phyloP scores from a whole-genome alignment of 371 early-diverging fungal species.

The Rhizopus arrhizus region DNA sequence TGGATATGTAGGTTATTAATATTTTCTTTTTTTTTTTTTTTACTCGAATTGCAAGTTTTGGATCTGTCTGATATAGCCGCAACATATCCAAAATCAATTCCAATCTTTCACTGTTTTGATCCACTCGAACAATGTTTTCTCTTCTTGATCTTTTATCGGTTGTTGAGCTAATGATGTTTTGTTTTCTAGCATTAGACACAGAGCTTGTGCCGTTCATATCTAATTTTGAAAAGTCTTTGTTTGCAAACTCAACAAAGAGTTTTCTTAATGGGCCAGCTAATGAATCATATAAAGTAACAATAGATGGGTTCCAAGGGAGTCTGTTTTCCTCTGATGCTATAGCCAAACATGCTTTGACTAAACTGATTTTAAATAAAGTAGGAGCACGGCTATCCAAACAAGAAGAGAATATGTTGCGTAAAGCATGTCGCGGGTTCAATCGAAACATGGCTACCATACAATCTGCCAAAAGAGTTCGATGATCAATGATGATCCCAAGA shows the following conservation, averaged over 20 bases:
- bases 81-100: constrained; percentile 78
- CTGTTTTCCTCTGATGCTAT: constrained; percentile 72
- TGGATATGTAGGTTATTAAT: not conserved
- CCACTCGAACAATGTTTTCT: constrained; percentile 39
- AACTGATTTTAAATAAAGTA: constrained; percentile 69
- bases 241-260: constrained; percentile 66
- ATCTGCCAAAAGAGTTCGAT: constrained; percentile 67
- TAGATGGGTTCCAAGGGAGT: constrained; percentile 77
- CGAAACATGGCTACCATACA: constrained; percentile 78
- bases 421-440: constrained; percentile 68
- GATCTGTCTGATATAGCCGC: constrained; percentile 74
- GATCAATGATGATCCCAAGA: constrained; percentile 58
- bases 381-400: constrained; percentile 71
- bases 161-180: constrained; percentile 23
- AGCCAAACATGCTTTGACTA: constrained; percentile 75
- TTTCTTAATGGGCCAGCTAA: constrained; percentile 70
- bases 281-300: constrained; percentile 66
- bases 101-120: constrained; percentile 59
- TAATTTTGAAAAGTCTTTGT: constrained; percentile 42
- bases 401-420: constrained; percentile 69
- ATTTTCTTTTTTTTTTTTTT: constrained; percentile 17
- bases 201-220: constrained; percentile 24
- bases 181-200: constrained; percentile 20
- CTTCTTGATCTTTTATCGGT: constrained; percentile 48
- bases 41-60: constrained; percentile 72